Base-by-base conservation (phyloP, 495 filamentous ascomycete species). In the Aspergillus egyptiacus region DNA sequence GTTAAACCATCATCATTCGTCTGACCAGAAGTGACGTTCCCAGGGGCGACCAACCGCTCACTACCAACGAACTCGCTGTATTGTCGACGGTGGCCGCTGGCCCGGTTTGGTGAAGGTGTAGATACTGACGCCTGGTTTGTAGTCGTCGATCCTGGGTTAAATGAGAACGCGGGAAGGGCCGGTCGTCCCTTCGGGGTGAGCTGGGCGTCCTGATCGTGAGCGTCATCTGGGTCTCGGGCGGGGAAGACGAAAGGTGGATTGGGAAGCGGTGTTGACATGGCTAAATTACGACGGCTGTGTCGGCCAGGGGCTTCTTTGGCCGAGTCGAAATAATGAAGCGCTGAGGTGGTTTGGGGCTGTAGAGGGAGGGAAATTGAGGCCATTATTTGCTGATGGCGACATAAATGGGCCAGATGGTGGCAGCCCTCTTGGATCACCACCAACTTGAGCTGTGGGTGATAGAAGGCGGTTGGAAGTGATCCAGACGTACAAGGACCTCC, bases 11-110 rank as follows among this genome's bases (percentile, higher is more conserved):
- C 78, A 19, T 84, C 83, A 19, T 70, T 74, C 52, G 81, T 85
- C 9, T 85, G 85, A 48, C 77, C 85, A 8, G 77, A 66, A 60
- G 80, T 83, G 62, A 81, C 64, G 25, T 82, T 60, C 3, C 72
- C 75, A 28, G 80, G 74, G 32, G 77, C 73, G 28, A 74, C 65
- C 34, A 78, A 76, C 18, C 80, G 81, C 56, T 86, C 86, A 19
- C 80, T 84, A 20, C 86, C 87, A 35, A 91, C 81, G 56, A 89
- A 85, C 66, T 91, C 87, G 60, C 86, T 91, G 6, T 76, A 82
- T 34, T 83, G 83, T 51, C 89, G 75, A 44, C 82, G 76, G 59
- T 94, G 88, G 22, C 82, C 80, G 14, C 62, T 70, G 2, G 77
- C 57, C 45, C 55, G 69, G 60, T 61, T 60, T 47, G 48, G 53